A percentile compares a stretch with the other conserved stretches of the same genome.
These are phyloP conservation scores for Gleditsia sinensis DNA, from an alignment of 306 rosid genomes.

Conservation along the genomic window DNA sequence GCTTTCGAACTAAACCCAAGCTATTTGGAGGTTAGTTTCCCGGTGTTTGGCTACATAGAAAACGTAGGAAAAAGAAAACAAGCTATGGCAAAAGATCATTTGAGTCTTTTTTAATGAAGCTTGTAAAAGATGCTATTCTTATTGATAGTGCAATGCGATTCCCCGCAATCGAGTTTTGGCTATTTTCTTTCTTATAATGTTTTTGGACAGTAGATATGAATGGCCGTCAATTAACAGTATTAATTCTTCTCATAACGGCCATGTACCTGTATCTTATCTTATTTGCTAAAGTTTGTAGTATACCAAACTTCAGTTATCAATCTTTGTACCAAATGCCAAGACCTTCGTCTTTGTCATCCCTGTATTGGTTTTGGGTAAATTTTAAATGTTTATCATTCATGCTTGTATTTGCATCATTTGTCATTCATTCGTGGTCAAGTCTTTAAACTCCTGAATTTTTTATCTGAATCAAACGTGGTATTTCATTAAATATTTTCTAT, in stretches of 20 bases:
- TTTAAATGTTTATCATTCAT: background rate
- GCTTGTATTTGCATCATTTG: background rate
- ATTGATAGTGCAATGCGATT: background rate
- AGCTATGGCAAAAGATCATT: background rate
- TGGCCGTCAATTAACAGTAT: background rate
- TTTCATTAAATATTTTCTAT: background rate
- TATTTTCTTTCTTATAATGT: background rate
- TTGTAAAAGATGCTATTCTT: background rate
- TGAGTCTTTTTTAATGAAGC: background rate
- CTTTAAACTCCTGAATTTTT: background rate
- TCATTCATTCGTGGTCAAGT: background rate
- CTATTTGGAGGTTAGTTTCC: slow-evolving; percentile 54
- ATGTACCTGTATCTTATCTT: background rate
- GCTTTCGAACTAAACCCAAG: slow-evolving; percentile 28
- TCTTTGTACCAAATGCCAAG: too few relatives aligned
- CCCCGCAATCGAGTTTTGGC: background rate
- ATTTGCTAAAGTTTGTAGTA: background rate
- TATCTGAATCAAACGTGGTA: background rate
- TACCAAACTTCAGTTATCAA: background rate
- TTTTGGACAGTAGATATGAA: background rate
- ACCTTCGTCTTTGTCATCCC: too few relatives aligned
- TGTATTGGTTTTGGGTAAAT: background rate
- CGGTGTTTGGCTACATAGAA: background rate
- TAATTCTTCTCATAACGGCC: background rate
- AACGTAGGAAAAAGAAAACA: background rate